Percentiles rank a stretch among this genome's conserved stretches.
These are phyloP conservation scores for Tulasnella sp. DNA, from an alignment of 768 basidiomycete species.

Conservation along the genomic window DNA sequence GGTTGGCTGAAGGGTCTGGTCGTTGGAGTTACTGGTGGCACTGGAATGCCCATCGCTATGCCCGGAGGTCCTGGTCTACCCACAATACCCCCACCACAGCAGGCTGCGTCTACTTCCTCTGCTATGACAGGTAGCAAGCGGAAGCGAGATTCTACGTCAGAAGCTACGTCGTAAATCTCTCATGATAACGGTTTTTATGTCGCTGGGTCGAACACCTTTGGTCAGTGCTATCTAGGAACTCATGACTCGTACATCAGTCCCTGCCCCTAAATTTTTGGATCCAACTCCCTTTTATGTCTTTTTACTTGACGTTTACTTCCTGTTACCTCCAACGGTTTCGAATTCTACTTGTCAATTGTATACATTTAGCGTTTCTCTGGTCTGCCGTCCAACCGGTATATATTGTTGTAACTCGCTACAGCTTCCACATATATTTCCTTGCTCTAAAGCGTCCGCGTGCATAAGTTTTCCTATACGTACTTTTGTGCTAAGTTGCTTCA, in stretches of 20 bases:
- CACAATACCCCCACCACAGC: constrained; percentile 1
- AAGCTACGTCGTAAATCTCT: not conserved
- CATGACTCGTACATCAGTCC: not conserved
- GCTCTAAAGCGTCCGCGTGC: not conserved
- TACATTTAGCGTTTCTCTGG: not conserved
- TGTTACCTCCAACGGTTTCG: not conserved
- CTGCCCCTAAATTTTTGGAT: not conserved
- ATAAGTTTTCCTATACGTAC: no score
- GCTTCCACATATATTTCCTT: not conserved
- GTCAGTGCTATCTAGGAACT: not conserved
- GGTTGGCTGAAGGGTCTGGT: constrained; percentile 89
- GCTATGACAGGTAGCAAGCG: not conserved
- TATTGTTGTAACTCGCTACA: constrained; percentile 7
- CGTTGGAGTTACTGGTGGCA: constrained; percentile 63
- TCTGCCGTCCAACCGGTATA: constrained; percentile 3
- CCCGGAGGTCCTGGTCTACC: constrained; percentile 14
- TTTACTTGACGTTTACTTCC: not conserved
- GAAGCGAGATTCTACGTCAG: not conserved
- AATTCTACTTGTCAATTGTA: not conserved
- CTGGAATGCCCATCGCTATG: constrained; percentile 22
- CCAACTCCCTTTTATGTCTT: constrained; percentile 17
- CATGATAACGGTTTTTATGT: not conserved
- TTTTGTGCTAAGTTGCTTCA: not conserved
- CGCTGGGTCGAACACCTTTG: not conserved
- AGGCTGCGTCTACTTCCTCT: not conserved